Evolutionary conservation across 164 flowering plant genomes (phyloP).

Genomic region (Akebia trifoliata): DNA sequence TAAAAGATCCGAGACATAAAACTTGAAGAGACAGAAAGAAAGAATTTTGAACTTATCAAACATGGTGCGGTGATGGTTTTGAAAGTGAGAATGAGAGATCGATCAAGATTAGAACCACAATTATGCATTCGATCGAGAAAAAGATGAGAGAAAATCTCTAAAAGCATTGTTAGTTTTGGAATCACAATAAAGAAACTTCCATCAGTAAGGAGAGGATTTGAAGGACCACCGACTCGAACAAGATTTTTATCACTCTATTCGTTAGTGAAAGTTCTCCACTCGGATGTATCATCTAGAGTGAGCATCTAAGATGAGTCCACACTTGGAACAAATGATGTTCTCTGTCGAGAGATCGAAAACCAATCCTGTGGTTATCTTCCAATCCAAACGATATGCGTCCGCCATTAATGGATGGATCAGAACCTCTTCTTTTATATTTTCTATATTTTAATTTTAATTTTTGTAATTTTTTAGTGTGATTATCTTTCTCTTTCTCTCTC

Average conservation of each 20-base stretch:
- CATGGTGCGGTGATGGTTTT: slow-evolving; percentile 39
- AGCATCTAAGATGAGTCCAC: slow-evolving; percentile 30
- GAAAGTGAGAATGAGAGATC: slow-evolving; percentile 33
- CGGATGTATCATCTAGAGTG: slow-evolving; percentile 36
- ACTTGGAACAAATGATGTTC: slow-evolving; percentile 30
- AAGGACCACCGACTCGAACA: slow-evolving; percentile 30
- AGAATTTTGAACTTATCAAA: slow-evolving; percentile 47
- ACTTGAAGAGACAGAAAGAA: too few relatives aligned
- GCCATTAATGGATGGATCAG: too few relatives aligned
- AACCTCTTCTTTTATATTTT: too few relatives aligned
- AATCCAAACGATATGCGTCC: slow-evolving; percentile 27
- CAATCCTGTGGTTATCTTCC: slow-evolving; percentile 26
- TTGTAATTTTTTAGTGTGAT: too few relatives aligned
- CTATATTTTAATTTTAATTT: too few relatives aligned
- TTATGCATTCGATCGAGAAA: slow-evolving; percentile 42
- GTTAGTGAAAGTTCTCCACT: slow-evolving; percentile 37
- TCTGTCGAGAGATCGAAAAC: slow-evolving; percentile 30
- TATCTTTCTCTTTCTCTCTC: too few relatives aligned
- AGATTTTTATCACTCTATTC: slow-evolving; percentile 27
- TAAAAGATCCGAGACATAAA: too few relatives aligned
- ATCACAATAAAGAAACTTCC: slow-evolving; percentile 36
- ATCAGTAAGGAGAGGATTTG: slow-evolving; percentile 29
- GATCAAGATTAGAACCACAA: slow-evolving; percentile 41
- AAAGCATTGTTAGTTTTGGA: slow-evolving; percentile 37
- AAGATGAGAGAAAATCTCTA: slow-evolving; percentile 33